Evolutionary conservation across 108 stramenopile genomes (phyloP), one percentile per base, ranked within the genome.

Genomic region (Fragilariopsis cylindrus): DNA sequence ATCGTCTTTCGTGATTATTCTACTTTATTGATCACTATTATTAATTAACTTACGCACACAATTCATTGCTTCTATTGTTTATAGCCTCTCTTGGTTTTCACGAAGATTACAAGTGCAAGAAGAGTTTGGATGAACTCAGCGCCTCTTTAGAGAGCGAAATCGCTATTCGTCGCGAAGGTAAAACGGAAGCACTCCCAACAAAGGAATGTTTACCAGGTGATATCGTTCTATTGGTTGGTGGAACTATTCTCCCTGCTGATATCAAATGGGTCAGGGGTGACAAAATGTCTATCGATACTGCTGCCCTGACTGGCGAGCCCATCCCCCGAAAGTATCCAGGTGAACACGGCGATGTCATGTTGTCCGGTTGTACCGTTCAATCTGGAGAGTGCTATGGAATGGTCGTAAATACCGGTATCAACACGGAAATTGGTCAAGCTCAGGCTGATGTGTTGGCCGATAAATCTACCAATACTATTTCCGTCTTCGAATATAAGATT

Each of bases 201-300:
- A 84, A 65, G 16, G 79, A 85, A 4, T 65, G 94, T 43, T 92
- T 96, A 1, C 96, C 96, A 21, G 96, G 96, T 40, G 96, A 96
- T 76, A 81, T 92, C 21, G 69, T 91, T 58, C 60, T 91, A 7
- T 69, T 94, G 55, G 86, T 85, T 16, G 90, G 90, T 15, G 96
- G 96, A 8, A 80, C 81, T 54, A 76, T 86, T 30, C 81, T 94
- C 46, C 91, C 95, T 18, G 96, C 96, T 16, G 96, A 94, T 76
- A 76, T 86, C 4, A 65, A 86, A 49, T 90, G 85, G 85, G 52
- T 91, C 30, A 83, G 77, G 43, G 92, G 92, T 6, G 93, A 96
- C 52, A 70, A 47, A 4, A 76, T 94, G 47, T 57, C 63, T 57
- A n/a, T 94, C 45, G 93, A 94, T 68, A 91, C 90, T 47, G 89